Evolutionary conservation across 768 basidiomycete species (phyloP).

Genomic region (Lyophyllum shimeji): DNA sequence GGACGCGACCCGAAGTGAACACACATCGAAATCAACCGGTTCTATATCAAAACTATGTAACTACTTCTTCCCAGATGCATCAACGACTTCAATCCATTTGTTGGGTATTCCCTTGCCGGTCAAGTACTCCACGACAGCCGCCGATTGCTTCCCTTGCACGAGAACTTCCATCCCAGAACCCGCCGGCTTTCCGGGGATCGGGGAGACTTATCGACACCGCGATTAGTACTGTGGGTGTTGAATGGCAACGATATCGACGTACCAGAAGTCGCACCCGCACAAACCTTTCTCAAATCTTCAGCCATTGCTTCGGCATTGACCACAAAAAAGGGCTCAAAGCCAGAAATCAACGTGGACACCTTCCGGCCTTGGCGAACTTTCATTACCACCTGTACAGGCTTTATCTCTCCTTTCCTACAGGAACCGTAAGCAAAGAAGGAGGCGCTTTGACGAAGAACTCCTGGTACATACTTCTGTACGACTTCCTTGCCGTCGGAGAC

Average conservation of each 20-base stretch:
- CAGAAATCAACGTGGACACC: constrained; percentile 72
- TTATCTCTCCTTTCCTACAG: constrained; percentile 72
- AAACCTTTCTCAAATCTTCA: constrained; percentile 73
- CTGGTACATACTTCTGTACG: constrained; percentile 53
- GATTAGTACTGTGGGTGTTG: background rate
- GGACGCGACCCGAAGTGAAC: no score
- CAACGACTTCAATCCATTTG: constrained; percentile 69
- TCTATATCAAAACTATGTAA: background rate
- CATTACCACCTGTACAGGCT: constrained; percentile 65
- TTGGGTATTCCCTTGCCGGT: constrained; percentile 73
- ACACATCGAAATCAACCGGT: no score
- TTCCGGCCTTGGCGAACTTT: constrained; percentile 81
- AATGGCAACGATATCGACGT: constrained; percentile 19
- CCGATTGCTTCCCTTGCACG: constrained; percentile 83
- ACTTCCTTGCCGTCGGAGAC: constrained; percentile 57
- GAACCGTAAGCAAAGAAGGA: background rate
- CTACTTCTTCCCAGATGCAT: constrained; percentile 49
- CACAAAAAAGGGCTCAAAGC: constrained; percentile 74
- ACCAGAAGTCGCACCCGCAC: constrained; percentile 82
- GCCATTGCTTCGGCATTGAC: constrained; percentile 71
- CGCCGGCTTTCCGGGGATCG: constrained; percentile 52
- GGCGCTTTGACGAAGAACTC: background rate
- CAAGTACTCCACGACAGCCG: constrained; percentile 65
- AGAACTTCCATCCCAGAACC: constrained; percentile 64
- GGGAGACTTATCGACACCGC: constrained; percentile 45